Base-by-base conservation (phyloP, 2,329 filamentous ascomycete species). In the Chaetomiaceae sp. region DNA sequence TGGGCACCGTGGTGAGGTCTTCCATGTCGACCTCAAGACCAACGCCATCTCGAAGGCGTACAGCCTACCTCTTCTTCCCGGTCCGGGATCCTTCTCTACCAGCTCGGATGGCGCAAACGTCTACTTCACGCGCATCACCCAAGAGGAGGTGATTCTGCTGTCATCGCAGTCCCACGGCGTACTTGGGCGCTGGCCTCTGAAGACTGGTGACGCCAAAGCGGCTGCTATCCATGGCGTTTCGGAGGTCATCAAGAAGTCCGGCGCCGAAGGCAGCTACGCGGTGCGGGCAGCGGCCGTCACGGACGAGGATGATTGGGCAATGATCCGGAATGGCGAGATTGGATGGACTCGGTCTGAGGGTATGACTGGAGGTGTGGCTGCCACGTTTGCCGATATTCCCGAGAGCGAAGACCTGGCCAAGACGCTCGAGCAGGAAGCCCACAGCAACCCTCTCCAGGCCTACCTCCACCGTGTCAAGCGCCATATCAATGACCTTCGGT, bases 391-490 rank as follows among this genome's bases (percentile, higher is more conserved):
- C 0, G 88, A 92, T 45, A 79, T 89, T 5, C 84, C 86, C 11
- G 82, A 86, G 60, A 80, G 80, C 14, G 87, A 91, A 65, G 79
- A 84, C 47, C 75, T 96, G 44, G 90, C 85, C 5, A 85, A 88
- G 66, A 88, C 90, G 27, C 76, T 97, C 7, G 87, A 95, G 60
- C 81, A 88, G 21, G 92, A 99, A 71, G 87, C 89, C 4, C 87
- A 96, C 65, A 87, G 86, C 64, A 95, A 87, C 65, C 77, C 89
- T 3, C 64, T 89, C 5, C 76, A 80, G 10, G 94, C 94, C n/a
- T 99, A 96, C 65, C 72, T 92, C 25, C 90, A 96, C 70, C 86
- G 94, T 13, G 77, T 96, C 13, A 86, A 80, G 58, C 87, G 94
- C 41, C 94, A 99, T 66, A 63, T 90, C 13, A 76, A 82, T 41